Base-by-base conservation (phyloP, 148 eudicot genomes). In the Pharnaceum exiguum region DNA sequence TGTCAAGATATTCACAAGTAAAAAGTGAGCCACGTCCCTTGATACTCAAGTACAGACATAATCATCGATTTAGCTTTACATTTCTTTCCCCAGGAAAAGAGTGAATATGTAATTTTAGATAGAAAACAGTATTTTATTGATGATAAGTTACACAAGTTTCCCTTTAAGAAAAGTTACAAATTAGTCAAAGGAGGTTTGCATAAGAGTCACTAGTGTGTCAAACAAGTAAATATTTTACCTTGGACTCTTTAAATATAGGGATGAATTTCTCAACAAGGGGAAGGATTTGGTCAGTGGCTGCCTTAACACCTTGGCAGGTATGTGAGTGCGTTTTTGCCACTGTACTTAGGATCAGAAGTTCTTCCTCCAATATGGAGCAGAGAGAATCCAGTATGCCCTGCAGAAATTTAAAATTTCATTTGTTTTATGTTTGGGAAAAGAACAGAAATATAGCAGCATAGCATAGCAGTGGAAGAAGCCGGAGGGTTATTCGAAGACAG, bases 361-460 rank as follows among this genome's bases (percentile, higher is more conserved):
- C 93, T 40, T 86, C 96, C 54, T 71, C 67, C 59, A 81, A 66
- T 71, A 82, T 45, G 28, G 77, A 64, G 63, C 79, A 76, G 60
- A 89, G 68, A 49, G 69, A 60, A 78, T 86, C 99, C 71, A 89
- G 61, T 46, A 89, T 72, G 83, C 80, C 96, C 99, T 94, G 87
- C 75, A 80, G 63, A 9, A 54, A 10, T 31, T 29, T 15, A 10
- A 45, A 11, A 48, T 25, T 12, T 54, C 19, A 46, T 33, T 57
- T 36, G 10, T 50, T 44, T 39, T 21, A 10, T 32, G 15, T 18
- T 32, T 10, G 18, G 28, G 32, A 16, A 51, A 12, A 29, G 21
- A 15, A 46, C 40, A 38, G 55, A 23, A 26, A 55, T 19, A 33
- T 55, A 16, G 38, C 22, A 11, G 8, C 16, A 24, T 3, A 18